Evolutionary conservation across 176 grass and related monocot genomes (phyloP).

Genomic region (Panicum miliaceum): DNA sequence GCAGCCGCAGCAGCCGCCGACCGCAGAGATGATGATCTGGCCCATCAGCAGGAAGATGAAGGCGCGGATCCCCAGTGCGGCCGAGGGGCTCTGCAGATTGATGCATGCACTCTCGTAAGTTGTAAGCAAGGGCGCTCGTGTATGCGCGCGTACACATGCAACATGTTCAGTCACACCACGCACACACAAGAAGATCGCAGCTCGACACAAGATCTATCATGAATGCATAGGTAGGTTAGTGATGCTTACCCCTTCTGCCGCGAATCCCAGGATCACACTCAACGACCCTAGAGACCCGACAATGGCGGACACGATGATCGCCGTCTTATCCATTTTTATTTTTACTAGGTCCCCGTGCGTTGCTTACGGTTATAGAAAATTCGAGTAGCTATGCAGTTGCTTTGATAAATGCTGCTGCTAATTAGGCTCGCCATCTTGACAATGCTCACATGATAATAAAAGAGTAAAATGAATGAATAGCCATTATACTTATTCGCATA

Average conservation of each 20-base stretch:
- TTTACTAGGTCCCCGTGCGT: too few relatives aligned
- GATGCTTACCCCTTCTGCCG: neutral
- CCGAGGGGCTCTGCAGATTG: neutral
- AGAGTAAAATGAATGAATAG: too few relatives aligned
- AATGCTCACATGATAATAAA: too few relatives aligned
- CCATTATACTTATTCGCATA: too few relatives aligned
- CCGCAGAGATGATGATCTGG: conserved; percentile 10
- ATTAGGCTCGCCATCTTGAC: too few relatives aligned
- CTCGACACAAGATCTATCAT: too few relatives aligned
- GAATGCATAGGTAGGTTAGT: neutral
- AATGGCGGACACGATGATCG: conserved; percentile 13
- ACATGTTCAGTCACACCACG: neutral
- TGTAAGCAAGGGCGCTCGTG: too few relatives aligned
- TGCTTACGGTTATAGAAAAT: too few relatives aligned
- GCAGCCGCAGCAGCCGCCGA: conserved; percentile 39
- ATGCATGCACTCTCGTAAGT: neutral
- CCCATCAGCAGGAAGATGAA: conserved; percentile 21
- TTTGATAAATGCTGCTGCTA: too few relatives aligned
- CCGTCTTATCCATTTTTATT: conserved; percentile 3
- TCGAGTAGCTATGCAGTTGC: too few relatives aligned
- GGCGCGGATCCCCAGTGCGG: conserved; percentile 31
- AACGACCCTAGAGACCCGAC: conserved; percentile 19
- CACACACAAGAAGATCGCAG: too few relatives aligned
- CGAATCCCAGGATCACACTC: conserved; percentile 20
- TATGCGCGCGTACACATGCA: too few relatives aligned